Evolutionary conservation across 148 eudicot genomes (phyloP).

Genomic region (Fagopyrum homotropicum): DNA sequence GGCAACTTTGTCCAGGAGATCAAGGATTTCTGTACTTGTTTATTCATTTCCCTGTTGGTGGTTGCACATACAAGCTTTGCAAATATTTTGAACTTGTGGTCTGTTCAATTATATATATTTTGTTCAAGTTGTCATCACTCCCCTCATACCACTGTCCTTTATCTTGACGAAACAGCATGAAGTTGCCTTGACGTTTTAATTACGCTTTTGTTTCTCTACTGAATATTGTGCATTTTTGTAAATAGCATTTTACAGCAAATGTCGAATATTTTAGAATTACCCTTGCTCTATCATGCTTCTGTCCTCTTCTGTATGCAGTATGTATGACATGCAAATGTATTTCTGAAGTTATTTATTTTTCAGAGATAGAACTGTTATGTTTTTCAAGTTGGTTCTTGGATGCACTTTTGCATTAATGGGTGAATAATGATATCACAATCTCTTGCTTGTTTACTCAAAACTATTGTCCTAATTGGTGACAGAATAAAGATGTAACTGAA

Average conservation of each 20-base stretch:
- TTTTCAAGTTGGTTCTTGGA: neutral
- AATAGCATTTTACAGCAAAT: too few species aligned
- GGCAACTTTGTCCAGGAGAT: conserved; percentile 28
- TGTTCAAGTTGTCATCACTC: neutral
- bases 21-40: conserved; percentile 14
- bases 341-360: neutral
- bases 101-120: neutral
- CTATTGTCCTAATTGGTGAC: conserved; percentile 12
- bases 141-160: too few species aligned
- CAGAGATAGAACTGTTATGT: neutral
- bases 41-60: conserved; percentile 27
- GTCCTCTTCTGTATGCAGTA: too few species aligned
- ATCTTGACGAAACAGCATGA: too few species aligned
- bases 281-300: too few species aligned
- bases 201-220: too few species aligned
- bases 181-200: too few species aligned
- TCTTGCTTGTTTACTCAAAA: neutral
- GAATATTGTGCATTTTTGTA: too few species aligned
- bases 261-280: too few species aligned
- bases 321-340: too few species aligned
- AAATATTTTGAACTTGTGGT: neutral
- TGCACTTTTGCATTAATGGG: neutral
- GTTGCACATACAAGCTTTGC: conserved; percentile 24
- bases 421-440: neutral
- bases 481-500: conserved; percentile 85